Base-by-base conservation (phyloP, 2,329 filamentous ascomycete genomes). In the Aspergillus flavus region DNA sequence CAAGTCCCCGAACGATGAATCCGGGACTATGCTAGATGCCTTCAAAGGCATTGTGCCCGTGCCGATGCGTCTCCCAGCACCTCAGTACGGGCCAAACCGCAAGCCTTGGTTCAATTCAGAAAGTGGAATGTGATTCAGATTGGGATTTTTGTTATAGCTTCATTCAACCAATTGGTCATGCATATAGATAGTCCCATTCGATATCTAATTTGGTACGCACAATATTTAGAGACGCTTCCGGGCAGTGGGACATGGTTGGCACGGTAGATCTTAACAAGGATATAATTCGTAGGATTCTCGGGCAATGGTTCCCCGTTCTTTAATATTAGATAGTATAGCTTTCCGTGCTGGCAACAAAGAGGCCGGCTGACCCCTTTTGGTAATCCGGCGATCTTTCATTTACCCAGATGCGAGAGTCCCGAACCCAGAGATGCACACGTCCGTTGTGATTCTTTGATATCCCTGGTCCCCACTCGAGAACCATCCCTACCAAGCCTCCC, bases 21-120 rank as follows among this genome's bases (percentile, higher is more conserved):
- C 65, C 5, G 36, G 57, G n/a, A 21, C 66, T 39, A 62, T 74
- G 14, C 58, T 69, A 1, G 58, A 60, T n/a, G 68, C 76, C 19
- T 83, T 82, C 63, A 64, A 67, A n/a, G 64, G 68, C n/a, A 75
- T 60, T 2, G 69, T 84, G 12, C 81, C 81, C 1, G 75, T 84
- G 19, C 81, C 82, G 4, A 81, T 83, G 77, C 70, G 69, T 34
- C 61, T 81, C 32, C 81, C 81, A 21, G 75, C 67, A 21, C 58
- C 58, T 4, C 53, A 58, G 26, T 76, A 72, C 59, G 64, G 59
- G 14, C 45, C 50, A 1, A 57, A 58, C n/a, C 48, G 65, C 23
- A 67, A 61, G 55, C 74, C 74, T 34, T 76, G 72, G 71, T 70
- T 59, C 59, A 70, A 66, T 67, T 57, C 66, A 56, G 67, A 69